Conservation (phyloP, 2,329 filamentous ascomycete genomes). For the Beauveria sp. region DNA sequence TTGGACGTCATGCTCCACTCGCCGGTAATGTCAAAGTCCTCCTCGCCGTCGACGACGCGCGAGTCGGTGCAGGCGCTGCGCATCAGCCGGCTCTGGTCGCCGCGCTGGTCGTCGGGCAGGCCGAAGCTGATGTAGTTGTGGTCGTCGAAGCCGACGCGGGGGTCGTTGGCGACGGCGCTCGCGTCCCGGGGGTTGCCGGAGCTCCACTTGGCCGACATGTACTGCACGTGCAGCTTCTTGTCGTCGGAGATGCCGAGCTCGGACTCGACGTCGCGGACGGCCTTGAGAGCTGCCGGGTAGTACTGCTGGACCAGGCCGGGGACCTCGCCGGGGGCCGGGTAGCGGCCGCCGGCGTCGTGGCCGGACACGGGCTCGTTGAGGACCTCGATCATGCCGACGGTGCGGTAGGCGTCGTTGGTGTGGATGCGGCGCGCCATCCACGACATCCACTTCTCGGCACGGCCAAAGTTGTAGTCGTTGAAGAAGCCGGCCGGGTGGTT, state of each 20-base stretch:
- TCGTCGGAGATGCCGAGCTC: slow-evolving; percentile 14
- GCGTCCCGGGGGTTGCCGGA: slow-evolving; percentile 29
- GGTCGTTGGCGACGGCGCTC: slow-evolving; percentile 24
- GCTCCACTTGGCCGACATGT: slow-evolving; percentile 44
- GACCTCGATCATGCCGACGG: slow-evolving; percentile 51
- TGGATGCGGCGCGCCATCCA: slow-evolving; percentile 50
- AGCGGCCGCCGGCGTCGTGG: slow-evolving; percentile 15
- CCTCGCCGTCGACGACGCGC: slow-evolving; percentile 28
- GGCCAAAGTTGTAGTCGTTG: slow-evolving; percentile 45
- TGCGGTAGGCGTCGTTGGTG: slow-evolving; percentile 38
- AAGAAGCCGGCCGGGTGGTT: slow-evolving; percentile 42
- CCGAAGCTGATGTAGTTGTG: slow-evolving; percentile 38
- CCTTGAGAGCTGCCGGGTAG: slow-evolving; percentile 18
- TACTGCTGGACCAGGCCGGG: slow-evolving; percentile 16
- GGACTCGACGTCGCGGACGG: slow-evolving; percentile 18
- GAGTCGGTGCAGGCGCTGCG: slow-evolving; percentile 36
- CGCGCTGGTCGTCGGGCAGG: slow-evolving; percentile 9
- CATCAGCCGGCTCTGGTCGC: slow-evolving; percentile 17
- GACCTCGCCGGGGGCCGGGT: slow-evolving; percentile 18
- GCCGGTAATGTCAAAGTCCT: slow-evolving; percentile 38
- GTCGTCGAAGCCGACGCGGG: slow-evolving; percentile 46
- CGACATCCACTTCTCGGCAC: slow-evolving; percentile 44
- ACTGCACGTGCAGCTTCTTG: slow-evolving; percentile 35
- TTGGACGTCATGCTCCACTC: slow-evolving; percentile 48
- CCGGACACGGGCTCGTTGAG: slow-evolving; percentile 45